phyloP scores from a whole-genome alignment of 2,329 filamentous ascomycete genomes.

The Fusarium duplospermum region DNA sequence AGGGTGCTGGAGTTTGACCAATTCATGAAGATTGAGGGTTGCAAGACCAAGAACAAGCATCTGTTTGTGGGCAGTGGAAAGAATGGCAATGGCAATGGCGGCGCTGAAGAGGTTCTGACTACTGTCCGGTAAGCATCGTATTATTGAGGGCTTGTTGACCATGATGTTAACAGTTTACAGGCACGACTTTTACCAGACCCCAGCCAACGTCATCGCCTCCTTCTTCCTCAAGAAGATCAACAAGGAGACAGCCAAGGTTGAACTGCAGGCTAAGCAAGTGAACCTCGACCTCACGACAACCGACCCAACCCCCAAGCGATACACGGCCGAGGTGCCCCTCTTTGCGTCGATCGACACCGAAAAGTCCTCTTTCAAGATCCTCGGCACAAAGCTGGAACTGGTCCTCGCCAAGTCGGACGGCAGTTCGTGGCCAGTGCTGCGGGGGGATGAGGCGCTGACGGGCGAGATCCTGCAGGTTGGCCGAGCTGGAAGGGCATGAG shows the following conservation, averaged over 20 bases:
- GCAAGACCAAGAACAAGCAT: slow-evolving; percentile 83
- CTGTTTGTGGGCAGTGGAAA: slow-evolving; percentile 84
- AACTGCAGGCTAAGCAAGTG: slow-evolving; percentile 73
- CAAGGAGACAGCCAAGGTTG: slow-evolving; percentile 79
- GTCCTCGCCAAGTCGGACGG: slow-evolving; percentile 78
- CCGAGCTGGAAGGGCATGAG: slow-evolving; percentile 72
- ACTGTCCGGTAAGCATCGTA: slow-evolving; percentile 73
- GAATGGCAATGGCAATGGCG: slow-evolving; percentile 63
- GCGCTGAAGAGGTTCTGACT: slow-evolving; percentile 77
- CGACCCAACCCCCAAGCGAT: slow-evolving; percentile 82
- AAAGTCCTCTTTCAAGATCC: slow-evolving; percentile 81
- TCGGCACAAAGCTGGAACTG: slow-evolving; percentile 91
- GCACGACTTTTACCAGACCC: slow-evolving; percentile 95
- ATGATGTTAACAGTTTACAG: slow-evolving; percentile 32
- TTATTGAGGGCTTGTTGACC: background rate
- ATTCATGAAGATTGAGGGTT: slow-evolving; percentile 96
- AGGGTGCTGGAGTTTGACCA: slow-evolving; percentile 96
- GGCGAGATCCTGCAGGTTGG: slow-evolving; percentile 92
- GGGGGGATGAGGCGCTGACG: slow-evolving; percentile 76
- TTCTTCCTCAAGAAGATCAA: slow-evolving; percentile 98
- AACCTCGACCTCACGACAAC: slow-evolving; percentile 86
- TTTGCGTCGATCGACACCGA: slow-evolving; percentile 81
- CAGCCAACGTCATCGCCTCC: slow-evolving; percentile 84
- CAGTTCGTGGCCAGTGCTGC: slow-evolving; percentile 85
- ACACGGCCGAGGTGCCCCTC: slow-evolving; percentile 77